Base-by-base conservation (phyloP, 192 early-diverging fungal species). In the Backusella australiensis region DNA sequence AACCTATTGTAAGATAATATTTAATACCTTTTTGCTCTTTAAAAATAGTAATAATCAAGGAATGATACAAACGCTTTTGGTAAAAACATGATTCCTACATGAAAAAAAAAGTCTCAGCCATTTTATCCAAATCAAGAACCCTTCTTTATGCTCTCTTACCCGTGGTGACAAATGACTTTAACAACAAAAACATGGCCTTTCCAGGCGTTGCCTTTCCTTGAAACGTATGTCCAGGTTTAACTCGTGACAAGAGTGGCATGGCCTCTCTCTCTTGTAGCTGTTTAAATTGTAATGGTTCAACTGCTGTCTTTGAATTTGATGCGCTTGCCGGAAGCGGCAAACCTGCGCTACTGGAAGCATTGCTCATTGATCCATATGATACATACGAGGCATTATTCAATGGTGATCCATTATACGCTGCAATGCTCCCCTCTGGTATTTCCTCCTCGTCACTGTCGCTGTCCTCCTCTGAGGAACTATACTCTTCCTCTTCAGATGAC, bases 101-200 rank as follows among this genome's bases (percentile, higher is more conserved):
- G 26, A 29, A 63, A 63, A 29, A 14, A 49, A 49, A 44, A 44
- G 52, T 9, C 56, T 59, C 56, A 59, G 56, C 67, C 73, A 69
- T 74, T 29, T 44, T 26, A 46, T 19, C 65, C 19, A 67, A 34
- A 69, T 23, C 3, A 19, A 53, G 3, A 44, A 6, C 53, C 21
- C 21, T 32, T 32, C 32, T 32, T 32, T 32, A 32, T 32, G 3
- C 21, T 26, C 23, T 29, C 56, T 63, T 63, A 63, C 80, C 80
- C 7, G 80, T 81, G 1, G 80, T 81, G 19, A 81, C 91, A 90
- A 94, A 94, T 4, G 93, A 88, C 82, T 94, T 94, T 38, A 94
- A 85, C 53, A 94, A 84, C 75, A 94, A 76, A 78, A 93, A 93
- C 36, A 93, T 90, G 19, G 93, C 91, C 78, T 93, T 93, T 9